Base-by-base conservation (phyloP, 106 monocot genomes). In the Allium cepa region DNA sequence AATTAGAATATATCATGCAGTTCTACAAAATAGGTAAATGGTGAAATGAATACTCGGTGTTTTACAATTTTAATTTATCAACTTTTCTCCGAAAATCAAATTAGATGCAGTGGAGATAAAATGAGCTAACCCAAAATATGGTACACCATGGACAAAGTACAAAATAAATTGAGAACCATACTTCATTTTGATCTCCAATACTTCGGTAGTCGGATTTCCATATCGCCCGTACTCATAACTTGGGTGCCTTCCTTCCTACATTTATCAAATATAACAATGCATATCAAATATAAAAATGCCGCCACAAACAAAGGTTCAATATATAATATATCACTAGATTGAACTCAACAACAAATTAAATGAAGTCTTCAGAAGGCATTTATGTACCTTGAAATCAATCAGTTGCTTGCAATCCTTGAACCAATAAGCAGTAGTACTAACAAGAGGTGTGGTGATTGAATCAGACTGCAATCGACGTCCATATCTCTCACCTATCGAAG, bases 211-310 rank as follows among this genome's bases (percentile, higher is more conserved):
- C 22, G 97, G 97, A 70, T 99, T 99, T 46, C 97, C 97, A 76
- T 99, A 99, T 12, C 97, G 84, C 7, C 97, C 97, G 51, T 99
- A 99, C 69, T 99, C 97, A 59, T 73, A 99, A 73, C 97, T 99
- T 27, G 66, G 48, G 69, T 90, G 81, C 67, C 92, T 99, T 28
- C 89, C 92, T 73, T 99, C 97, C 97, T 99, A 67, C 49, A 59
- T 61, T 45, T 51, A 28, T 36, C 46, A 26, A 55, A 13, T 50
- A 68, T 68, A 28, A 36, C 36, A 36, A 36, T 36, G n/a, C n/a
- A n/a, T 51, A 28, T 36, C 46, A 26, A 55, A 13, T 50, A 68
- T 68, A 28, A 36, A 0, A 36, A 36, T 36, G 36, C 36, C 36
- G 5, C 36, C 36, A 36, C 3, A 36, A 36, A 36, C 3, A 36